Evolutionary conservation across 768 basidiomycete genomes (phyloP).

Genomic region (Lentinula edodes): DNA sequence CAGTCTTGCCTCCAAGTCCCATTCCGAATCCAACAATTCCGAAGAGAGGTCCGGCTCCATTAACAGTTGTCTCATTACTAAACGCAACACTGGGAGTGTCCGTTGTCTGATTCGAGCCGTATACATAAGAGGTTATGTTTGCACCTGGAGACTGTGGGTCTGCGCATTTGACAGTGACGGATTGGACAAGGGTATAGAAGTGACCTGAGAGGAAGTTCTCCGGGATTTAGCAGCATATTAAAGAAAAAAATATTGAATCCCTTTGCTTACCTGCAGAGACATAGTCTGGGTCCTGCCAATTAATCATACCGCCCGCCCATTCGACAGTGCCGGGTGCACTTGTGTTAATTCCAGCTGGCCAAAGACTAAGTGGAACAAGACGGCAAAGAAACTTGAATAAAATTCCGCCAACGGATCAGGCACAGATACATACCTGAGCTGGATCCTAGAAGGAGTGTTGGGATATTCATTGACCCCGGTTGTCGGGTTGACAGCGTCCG

Average conservation of each 20-base stretch:
- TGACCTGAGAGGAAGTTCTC: constrained; percentile 37
- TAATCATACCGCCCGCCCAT: constrained; percentile 81
- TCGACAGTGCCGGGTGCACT: constrained; percentile 62
- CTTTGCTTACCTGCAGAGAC: constrained; percentile 43
- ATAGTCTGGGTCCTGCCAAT: constrained; percentile 81
- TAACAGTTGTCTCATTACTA: constrained; percentile 54
- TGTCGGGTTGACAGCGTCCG: constrained; percentile 44
- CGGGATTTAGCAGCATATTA: neutral
- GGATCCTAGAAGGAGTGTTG: constrained; percentile 72
- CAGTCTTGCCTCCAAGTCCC: constrained; percentile 11
- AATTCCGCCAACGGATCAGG: neutral
- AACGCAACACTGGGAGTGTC: constrained; percentile 49
- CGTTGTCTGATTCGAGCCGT: constrained; percentile 47
- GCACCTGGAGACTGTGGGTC: constrained; percentile 37
- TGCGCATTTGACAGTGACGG: constrained; percentile 59
- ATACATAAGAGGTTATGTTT: constrained; percentile 60
- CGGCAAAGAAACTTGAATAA: neutral
- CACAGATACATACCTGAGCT: constrained; percentile 55
- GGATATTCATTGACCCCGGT: constrained; percentile 65
- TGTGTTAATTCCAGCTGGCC: constrained; percentile 73
- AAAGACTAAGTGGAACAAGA: constrained; percentile 38
- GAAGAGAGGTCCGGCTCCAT: constrained; percentile 28
- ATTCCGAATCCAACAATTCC: constrained; percentile 10
- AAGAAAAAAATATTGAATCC: neutral
- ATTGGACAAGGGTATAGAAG: constrained; percentile 61